Evolutionary conservation across 2,329 filamentous ascomycete species (phyloP).

Genomic region (Colletotrichum tamarilloi): DNA sequence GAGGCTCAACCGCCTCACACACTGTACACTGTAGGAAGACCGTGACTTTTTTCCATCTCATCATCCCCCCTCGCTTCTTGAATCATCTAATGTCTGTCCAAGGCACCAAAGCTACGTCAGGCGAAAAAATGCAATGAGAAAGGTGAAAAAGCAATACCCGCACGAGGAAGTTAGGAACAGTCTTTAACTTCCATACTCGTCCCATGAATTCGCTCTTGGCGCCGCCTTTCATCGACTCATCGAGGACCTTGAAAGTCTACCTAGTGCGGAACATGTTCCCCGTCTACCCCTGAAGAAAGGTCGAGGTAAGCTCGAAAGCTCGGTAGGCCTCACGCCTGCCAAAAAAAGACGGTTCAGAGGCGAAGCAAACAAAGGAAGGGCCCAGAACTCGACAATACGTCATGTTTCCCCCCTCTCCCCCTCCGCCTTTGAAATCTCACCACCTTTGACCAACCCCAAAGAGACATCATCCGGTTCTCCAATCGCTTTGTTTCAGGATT

Average conservation of each 20-base stretch:
- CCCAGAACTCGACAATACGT: constrained; percentile 1
- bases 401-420: neutral
- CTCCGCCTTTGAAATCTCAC: neutral
- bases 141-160: neutral
- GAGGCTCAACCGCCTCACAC: neutral
- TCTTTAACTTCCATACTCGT: constrained; percentile 7
- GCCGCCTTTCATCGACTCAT: neutral
- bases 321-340: neutral
- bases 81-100: neutral
- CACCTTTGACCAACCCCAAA: neutral
- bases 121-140: neutral
- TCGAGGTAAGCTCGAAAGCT: neutral
- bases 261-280: constrained; percentile 5
- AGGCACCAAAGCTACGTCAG: constrained; percentile 3
- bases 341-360: neutral
- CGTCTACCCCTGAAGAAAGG: neutral
- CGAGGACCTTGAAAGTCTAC: neutral
- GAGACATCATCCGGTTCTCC: constrained; percentile 11
- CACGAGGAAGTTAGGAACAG: neutral
- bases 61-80: neutral
- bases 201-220: neutral
- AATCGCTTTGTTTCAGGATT: constrained; percentile 13
- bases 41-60: neutral
- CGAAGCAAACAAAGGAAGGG: constrained; percentile 6
- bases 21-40: neutral